These are phyloP conservation scores for Trichoderma orchidacearum DNA, from an alignment of 495 filamentous ascomycete species.

Conservation along the genomic window DNA sequence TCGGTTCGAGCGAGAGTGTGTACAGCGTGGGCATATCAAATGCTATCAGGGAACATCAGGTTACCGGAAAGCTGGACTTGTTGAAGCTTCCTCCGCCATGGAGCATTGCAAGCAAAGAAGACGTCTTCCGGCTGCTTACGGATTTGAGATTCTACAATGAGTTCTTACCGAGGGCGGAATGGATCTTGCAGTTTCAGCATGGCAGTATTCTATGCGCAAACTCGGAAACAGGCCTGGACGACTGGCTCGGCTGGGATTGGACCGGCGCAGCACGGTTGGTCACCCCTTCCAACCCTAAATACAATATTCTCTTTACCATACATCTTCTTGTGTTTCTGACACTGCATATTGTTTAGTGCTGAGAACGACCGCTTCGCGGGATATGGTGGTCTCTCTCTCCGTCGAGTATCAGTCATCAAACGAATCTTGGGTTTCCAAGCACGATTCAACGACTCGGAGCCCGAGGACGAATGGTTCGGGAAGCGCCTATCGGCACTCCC, in stretches of 20 bases:
- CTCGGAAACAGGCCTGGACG: conserved; percentile 26
- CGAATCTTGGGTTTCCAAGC: conserved; percentile 27
- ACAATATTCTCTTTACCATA: not conserved
- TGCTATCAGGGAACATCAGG: conserved; percentile 26
- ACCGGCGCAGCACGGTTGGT: conserved; percentile 31
- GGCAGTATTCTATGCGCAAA: conserved; percentile 38
- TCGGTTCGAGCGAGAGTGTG: conserved; percentile 28
- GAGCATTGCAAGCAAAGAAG: conserved; percentile 27
- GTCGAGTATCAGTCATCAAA: conserved; percentile 26
- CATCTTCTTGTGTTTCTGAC: conserved; percentile 5
- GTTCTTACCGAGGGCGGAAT: conserved; percentile 28
- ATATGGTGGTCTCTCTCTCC: conserved; percentile 36
- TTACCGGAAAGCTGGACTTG: conserved; percentile 33
- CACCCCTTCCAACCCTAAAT: not conserved
- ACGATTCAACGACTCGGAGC: conserved; percentile 26
- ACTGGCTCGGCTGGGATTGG: conserved; percentile 34
- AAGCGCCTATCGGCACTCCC: conserved; percentile 26
- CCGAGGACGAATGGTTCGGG: conserved; percentile 38
- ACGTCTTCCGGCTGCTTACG: conserved; percentile 26
- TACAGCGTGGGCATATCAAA: conserved; percentile 21
- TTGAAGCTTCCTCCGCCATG: conserved; percentile 25
- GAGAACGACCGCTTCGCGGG: conserved; percentile 26
- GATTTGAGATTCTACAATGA: conserved; percentile 32
- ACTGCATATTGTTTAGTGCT: conserved; percentile 3
- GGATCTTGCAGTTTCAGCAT: conserved; percentile 31